phyloP scores from a whole-genome alignment of 805 yeast species.

The Diddensiella transvaalensis region DNA sequence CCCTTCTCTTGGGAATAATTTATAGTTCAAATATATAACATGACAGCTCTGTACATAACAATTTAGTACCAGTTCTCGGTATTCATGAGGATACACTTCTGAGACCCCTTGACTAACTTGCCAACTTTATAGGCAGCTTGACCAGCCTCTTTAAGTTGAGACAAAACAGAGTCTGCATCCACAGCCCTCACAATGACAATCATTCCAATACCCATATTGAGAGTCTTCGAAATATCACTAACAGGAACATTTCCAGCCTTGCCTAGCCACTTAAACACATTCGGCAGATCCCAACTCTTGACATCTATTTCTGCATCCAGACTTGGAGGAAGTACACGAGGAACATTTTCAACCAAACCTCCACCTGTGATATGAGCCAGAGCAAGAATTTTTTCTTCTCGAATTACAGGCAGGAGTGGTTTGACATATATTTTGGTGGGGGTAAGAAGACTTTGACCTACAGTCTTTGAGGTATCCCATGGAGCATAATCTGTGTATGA shows the following conservation, averaged over 20 bases:
- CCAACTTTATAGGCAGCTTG: slow-evolving; percentile 77
- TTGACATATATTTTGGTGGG: slow-evolving; percentile 96
- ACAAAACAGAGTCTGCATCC: slow-evolving; percentile 56
- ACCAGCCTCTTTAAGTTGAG: slow-evolving; percentile 56
- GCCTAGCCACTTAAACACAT: slow-evolving; percentile 92
- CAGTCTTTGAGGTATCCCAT: slow-evolving; percentile 67
- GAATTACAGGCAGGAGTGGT: slow-evolving; percentile 73
- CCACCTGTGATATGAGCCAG: slow-evolving; percentile 98
- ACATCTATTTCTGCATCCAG: slow-evolving; percentile 81
- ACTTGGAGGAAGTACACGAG: slow-evolving; percentile 82
- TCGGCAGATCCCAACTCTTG: slow-evolving; percentile 77
- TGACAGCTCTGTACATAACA: neutral
- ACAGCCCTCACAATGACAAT: slow-evolving; percentile 73
- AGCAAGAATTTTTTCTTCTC: slow-evolving; percentile 68
- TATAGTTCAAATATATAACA: neutral
- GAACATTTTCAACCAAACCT: slow-evolving; percentile 93
- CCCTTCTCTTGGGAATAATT: slow-evolving; percentile 35
- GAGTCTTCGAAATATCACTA: slow-evolving; percentile 80
- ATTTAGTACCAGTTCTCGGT: slow-evolving; percentile 33
- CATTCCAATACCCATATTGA: slow-evolving; percentile 97
- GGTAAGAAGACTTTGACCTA: slow-evolving; percentile 80
- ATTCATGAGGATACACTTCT: slow-evolving; percentile 35
- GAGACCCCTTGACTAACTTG: slow-evolving; percentile 44
- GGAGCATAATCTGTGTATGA: slow-evolving; percentile 78
- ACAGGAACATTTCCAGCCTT: slow-evolving; percentile 85